phyloP scores from a whole-genome alignment of 2,329 filamentous ascomycete species.

The Diaporthe australafricana region DNA sequence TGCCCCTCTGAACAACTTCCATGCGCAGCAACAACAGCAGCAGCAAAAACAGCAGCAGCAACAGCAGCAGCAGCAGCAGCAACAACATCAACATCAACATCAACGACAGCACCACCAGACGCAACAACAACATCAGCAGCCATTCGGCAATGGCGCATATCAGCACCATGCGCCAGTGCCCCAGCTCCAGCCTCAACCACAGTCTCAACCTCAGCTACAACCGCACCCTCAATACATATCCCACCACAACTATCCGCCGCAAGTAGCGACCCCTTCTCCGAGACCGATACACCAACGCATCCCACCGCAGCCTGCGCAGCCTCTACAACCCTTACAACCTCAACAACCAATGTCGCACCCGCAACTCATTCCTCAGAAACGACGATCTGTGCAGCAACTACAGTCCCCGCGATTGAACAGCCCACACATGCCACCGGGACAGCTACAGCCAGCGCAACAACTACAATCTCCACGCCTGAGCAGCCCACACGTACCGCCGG shows the following conservation, averaged over 20 bases:
- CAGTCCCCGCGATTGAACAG: slow-evolving; percentile 10
- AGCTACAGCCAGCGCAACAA: slow-evolving; percentile 11
- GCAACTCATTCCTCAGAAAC: slow-evolving; percentile 19
- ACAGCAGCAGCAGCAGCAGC: slow-evolving; percentile 38
- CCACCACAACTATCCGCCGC: slow-evolving; percentile 51
- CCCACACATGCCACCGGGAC: slow-evolving; percentile 20
- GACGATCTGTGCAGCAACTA: slow-evolving; percentile 18
- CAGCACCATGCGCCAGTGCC: slow-evolving; percentile 35
- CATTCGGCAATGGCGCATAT: slow-evolving; percentile 43
- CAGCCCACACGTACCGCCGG: slow-evolving; percentile 7
- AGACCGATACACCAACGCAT: slow-evolving; percentile 40
- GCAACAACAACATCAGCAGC: slow-evolving; percentile 39
- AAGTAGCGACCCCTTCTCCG: slow-evolving; percentile 41
- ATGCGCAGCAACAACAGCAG: slow-evolving; percentile 41
- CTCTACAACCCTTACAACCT: slow-evolving; percentile 31
- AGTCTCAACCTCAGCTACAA: slow-evolving; percentile 28
- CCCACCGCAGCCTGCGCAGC: slow-evolving; percentile 32
- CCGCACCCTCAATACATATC: slow-evolving; percentile 26
- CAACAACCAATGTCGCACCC: slow-evolving; percentile 46
- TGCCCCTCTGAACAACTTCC: slow-evolving; percentile 41
- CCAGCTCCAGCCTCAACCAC: slow-evolving; percentile 36
- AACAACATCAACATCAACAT: no score
- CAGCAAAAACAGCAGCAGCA: slow-evolving; percentile 36
- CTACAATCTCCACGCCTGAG: not conserved
- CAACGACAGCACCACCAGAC: no score